Evolutionary conservation across 1,284 basidiomycete species (phyloP).

Genomic region (Trichosporon sp.): DNA sequence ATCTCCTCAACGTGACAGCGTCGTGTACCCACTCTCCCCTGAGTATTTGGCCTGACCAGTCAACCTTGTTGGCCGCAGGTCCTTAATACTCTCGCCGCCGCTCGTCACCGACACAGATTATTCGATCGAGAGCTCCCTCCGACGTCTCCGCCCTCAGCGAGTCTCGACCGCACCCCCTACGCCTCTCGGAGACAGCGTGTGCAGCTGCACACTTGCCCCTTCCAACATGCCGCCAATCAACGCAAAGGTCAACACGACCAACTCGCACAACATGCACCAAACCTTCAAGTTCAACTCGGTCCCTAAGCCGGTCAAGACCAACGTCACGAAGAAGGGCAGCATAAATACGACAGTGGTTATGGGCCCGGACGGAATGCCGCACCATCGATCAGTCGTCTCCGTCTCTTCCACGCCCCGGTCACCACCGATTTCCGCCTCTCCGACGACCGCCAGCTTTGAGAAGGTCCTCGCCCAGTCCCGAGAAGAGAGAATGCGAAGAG

Average conservation of each 20-base stretch:
- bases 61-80: neutral
- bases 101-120: neutral
- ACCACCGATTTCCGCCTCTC: neutral
- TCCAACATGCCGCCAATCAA: neutral
- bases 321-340: neutral
- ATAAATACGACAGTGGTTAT: neutral
- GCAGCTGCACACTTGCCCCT: neutral
- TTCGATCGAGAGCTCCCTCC: neutral
- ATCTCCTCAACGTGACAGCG: slow-evolving; percentile 2
- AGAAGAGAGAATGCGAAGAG: neutral
- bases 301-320: neutral
- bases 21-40: slow-evolving; percentile 1
- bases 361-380: slow-evolving; percentile 3
- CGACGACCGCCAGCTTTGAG: neutral
- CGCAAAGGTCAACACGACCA: neutral
- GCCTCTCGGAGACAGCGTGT: neutral
- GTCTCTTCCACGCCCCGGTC: neutral
- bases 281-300: slow-evolving; percentile 6
- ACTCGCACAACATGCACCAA: slow-evolving; percentile 4
- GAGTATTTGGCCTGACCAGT: neutral
- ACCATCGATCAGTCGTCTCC: neutral
- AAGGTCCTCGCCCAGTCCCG: neutral
- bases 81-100: neutral
- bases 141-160: neutral
- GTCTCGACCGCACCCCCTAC: neutral